Evolutionary conservation across 768 basidiomycete species (phyloP).

Genomic region (Melanogaster broomeanus): DNA sequence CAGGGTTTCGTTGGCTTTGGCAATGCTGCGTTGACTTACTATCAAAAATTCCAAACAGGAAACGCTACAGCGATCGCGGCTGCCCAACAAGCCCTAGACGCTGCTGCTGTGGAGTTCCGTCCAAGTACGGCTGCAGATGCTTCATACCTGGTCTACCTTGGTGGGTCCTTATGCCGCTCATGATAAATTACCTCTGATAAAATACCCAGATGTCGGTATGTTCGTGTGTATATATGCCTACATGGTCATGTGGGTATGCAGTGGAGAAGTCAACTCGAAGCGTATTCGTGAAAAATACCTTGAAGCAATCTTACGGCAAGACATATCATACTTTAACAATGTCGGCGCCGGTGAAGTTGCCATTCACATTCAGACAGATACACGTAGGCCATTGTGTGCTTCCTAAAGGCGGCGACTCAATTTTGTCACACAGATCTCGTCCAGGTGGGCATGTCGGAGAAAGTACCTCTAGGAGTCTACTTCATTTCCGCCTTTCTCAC

Average conservation of each 20-base stretch:
- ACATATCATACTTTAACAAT: constrained; percentile 87
- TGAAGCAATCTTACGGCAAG: constrained; percentile 77
- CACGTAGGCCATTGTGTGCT: constrained; percentile 50
- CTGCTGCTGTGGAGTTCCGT: constrained; percentile 50
- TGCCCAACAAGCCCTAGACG: constrained; percentile 33
- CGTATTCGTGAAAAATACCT: constrained; percentile 86
- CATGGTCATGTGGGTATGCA: constrained; percentile 72
- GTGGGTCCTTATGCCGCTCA: constrained; percentile 37
- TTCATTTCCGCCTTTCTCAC: constrained; percentile 72
- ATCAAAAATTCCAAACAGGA: constrained; percentile 5
- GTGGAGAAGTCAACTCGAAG: constrained; percentile 79
- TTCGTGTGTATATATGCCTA: constrained; percentile 72
- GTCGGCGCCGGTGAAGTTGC: constrained; percentile 93
- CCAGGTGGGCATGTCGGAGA: constrained; percentile 90
- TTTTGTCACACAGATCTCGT: constrained; percentile 71
- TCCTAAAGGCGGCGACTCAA: background rate
- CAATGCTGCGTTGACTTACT: constrained; percentile 11
- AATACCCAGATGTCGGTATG: constrained; percentile 64
- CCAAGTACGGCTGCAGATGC: constrained; percentile 55
- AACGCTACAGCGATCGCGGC: constrained; percentile 30
- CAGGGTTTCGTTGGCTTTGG: constrained; percentile 70
- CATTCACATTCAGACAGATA: constrained; percentile 88
- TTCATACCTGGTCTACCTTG: constrained; percentile 65
- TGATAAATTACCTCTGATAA: constrained; percentile 3
- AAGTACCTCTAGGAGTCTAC: constrained; percentile 68